phyloP scores from a whole-genome alignment of 2,329 filamentous ascomycete genomes.

The Diaporthe amygdali region DNA sequence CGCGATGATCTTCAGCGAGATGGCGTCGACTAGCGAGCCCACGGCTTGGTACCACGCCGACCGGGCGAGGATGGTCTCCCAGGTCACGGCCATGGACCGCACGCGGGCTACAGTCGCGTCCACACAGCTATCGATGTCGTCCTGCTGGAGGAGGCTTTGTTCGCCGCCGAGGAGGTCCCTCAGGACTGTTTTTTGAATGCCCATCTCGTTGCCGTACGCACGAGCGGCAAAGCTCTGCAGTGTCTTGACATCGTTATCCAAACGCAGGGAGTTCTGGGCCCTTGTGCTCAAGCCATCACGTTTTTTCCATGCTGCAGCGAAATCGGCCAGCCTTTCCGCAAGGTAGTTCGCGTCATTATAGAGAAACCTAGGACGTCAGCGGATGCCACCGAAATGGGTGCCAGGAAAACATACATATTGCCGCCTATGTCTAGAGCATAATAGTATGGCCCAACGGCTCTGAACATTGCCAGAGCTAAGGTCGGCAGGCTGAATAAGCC shows the following conservation, averaged over 20 bases:
- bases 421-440: slow-evolving; percentile 68
- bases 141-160: slow-evolving; percentile 65
- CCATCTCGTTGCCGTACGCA: slow-evolving; percentile 66
- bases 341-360: slow-evolving; percentile 73
- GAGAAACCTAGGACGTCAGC: slow-evolving; percentile 53
- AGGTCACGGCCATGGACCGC: slow-evolving; percentile 57
- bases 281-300: slow-evolving; percentile 56
- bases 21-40: slow-evolving; percentile 62
- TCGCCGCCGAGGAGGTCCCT: slow-evolving; percentile 65
- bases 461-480: slow-evolving; percentile 77
- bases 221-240: slow-evolving; percentile 65
- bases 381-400: too few relatives aligned
- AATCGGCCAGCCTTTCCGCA: slow-evolving; percentile 59
- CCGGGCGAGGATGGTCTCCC: slow-evolving; percentile 62
- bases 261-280: slow-evolving; percentile 59
- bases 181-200: slow-evolving; percentile 64
- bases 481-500: slow-evolving; percentile 76
- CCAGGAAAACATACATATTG: slow-evolving; percentile 60
- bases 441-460: slow-evolving; percentile 76
- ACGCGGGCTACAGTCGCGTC: slow-evolving; percentile 59
- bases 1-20: slow-evolving; percentile 63
- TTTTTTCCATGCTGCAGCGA: slow-evolving; percentile 56
- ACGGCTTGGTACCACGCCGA: slow-evolving; percentile 69
- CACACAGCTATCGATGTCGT: slow-evolving; percentile 57
- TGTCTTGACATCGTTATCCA: slow-evolving; percentile 65